Base-by-base conservation (phyloP, 2,329 filamentous ascomycete species). In the Hypomyces perniciosus region DNA sequence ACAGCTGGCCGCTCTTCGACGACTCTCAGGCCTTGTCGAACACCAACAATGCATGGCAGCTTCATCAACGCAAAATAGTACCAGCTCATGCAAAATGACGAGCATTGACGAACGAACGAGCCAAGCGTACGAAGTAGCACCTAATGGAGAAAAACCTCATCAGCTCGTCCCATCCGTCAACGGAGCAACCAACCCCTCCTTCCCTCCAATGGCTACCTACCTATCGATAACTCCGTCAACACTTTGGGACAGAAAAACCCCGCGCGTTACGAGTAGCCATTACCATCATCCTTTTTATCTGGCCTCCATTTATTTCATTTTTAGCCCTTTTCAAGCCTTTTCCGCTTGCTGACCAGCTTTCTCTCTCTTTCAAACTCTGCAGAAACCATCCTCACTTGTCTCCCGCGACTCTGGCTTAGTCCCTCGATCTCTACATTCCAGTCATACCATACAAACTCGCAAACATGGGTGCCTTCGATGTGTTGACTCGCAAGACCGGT, bases 401-500 rank as follows among this genome's bases (percentile, higher is more conserved):
- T 42, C 27, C 40, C 27, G 37, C 37, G 37, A 13, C 37, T 12
- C 26, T 12, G 37, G 37, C 37, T 20, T 39, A n/a, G 34, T 37
- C 34, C 20, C n/a, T 12, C 37, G 37, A 6, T 20, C 28, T 42
- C 9, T 8, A 27, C 28, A 7, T 28, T 42, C 26, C 28, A 10
- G 12, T 12, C 20, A 27, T 8, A 5, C 27, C 20, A 4, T 6
- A 44, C 29, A 59, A 52, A 54, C 61, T 56, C 58, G 60, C 62
- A 62, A 69, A 46, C 46, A 71, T 71, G 69, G 68, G 68, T 63
- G 62, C 48, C 51, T 61, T 60, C 50, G 68, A 70, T 58, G 72
- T 74, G 57, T 67, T 78, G 57, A 75, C 70, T 66, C 72, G 75
- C 60, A 77, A 78, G 72, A 62, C 74, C 55, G 75, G 75, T 59